Evolutionary conservation across 805 yeast genomes (phyloP).

Genomic region (Pichia rugopelliculosa): DNA sequence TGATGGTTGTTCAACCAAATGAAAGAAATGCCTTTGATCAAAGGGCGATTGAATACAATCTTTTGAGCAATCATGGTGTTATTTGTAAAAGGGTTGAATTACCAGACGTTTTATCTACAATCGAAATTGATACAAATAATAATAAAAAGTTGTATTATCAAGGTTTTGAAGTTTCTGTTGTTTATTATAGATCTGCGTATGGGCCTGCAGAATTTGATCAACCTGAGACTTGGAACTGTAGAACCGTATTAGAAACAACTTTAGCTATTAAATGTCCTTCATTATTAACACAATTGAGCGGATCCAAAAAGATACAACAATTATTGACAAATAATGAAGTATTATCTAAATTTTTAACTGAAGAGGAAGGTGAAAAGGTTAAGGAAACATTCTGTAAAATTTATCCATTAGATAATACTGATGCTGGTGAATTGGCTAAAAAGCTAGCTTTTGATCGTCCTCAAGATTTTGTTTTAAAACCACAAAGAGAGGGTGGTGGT

Average conservation of each 20-base stretch:
- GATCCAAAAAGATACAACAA: conserved; percentile 92
- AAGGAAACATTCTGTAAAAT: conserved; percentile 72
- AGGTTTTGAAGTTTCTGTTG: conserved; percentile 73
- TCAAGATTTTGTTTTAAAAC: conserved; percentile 76
- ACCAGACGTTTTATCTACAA: conserved; percentile 42
- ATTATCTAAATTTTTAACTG: conserved; percentile 36
- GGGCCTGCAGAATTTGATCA: conserved; percentile 70
- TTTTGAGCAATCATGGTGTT: conserved; percentile 49
- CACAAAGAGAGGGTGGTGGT: conserved; percentile 99
- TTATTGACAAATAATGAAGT: conserved; percentile 53
- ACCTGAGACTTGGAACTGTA: conserved; percentile 68
- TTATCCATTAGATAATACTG: conserved; percentile 73
- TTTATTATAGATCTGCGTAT: conserved; percentile 87
- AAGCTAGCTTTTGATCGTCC: conserved; percentile 62
- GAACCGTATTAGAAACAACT: conserved; percentile 65
- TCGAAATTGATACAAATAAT: conserved; percentile 33
- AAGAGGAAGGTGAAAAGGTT: conserved; percentile 17
- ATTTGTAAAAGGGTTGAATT: conserved; percentile 62
- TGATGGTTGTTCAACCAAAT: conserved; percentile 74
- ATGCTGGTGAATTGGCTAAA: conserved; percentile 54
- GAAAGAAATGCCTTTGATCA: conserved; percentile 93
- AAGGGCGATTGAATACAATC: conserved; percentile 67
- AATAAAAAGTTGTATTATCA: conserved; percentile 47
- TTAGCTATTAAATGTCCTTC: conserved; percentile 90
- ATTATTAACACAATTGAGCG: conserved; percentile 80